Evolutionary conservation across 2,329 filamentous ascomycete species (phyloP), one percentile per base, ranked within the genome.

Genomic region (Stromatinia cepivora): DNA sequence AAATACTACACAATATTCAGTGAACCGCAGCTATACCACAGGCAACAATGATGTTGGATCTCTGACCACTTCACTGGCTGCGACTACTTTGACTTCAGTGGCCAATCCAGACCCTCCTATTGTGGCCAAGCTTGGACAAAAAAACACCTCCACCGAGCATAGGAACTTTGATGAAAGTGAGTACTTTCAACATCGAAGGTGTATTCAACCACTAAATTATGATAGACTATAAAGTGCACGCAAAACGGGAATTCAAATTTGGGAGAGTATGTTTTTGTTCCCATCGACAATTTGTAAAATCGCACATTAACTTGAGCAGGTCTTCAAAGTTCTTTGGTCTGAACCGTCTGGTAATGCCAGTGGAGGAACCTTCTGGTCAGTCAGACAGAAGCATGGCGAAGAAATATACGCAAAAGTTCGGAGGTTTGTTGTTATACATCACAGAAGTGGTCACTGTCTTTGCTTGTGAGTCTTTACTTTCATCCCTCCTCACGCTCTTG

Each of bases 321-420:
- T 65, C 48, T 65, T 65, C 6, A 65, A 65, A 31, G 48, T 54
- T 15, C 62, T 65, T 31, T 65, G 62, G 62, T 53, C 62, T 54
- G 62, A 54, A 4, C 62, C 62, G 5, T 3, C 46, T 15, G 48
- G 62, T 11, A 52, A 13, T 22, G 48, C 39, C 20, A 4, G n/a
- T 28, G 62, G 50, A 5, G 46, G 46, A 36, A 54, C 50, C 7
- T 1, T 39, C 0, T 1, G 1, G 46, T 52, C 59, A 15, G 0
- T 0, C 1, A 54, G 50, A 42, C 1, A 17, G n/a, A 20, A 28
- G 46, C 8, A 45, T 54, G 62, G 62, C 6, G 10, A 54, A 45
- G 0, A 3, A 10, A 39, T 53, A 39, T 5, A 45, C 31, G 62
- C 46, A 22, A 65, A 65, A 22, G 62, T 65, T 3, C 62, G 62